Evolutionary conservation across 2,329 filamentous ascomycete species (phyloP), one percentile per base, ranked within the genome.

Genomic region (Aspergillus hiratsukae): DNA sequence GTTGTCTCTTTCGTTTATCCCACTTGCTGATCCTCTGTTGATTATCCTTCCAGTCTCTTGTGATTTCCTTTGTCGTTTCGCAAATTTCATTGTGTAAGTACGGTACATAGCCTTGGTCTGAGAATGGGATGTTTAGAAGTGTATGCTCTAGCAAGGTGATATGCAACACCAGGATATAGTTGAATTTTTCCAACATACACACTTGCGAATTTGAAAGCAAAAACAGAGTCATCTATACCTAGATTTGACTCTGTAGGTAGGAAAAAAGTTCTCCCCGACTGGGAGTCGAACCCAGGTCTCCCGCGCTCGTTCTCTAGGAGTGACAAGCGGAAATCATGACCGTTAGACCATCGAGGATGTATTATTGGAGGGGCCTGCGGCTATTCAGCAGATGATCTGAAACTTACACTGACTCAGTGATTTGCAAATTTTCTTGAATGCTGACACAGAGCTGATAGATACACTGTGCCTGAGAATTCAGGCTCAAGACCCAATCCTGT

Each of bases 61-160:
- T 45, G 45, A 35, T 48, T 52, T 45, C n/a, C 37, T 53, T 50
- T 11, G 4, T 51, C 48, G 23, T 25, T 43, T 45, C 55, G 49
- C 58, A 49, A 52, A 58, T 50, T 54, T 27, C 31, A 37, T 49
- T 21, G 46, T 57, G 31, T 55, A 52, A 54, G 53, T 60, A 60
- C 53, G 53, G 56, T 60, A 58, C 58, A 60, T 60, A 60, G 43
- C 43, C 43, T 25, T 23, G 21, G 43, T 21, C 23, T 27, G 19
- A 46, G 21, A 23, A 43, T 43, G 19, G 21, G 40, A 43, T 43
- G n/a, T 43, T 43, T 7, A 11, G 3, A 11, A 46, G 23, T 46
- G 21, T 21, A 46, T 27, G 43, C 23, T 27, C 43, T 17, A 7
- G 31, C 14, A 17, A 7, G 14, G 31, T 17, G 25, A 37, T 37